Evolutionary conservation across 2,329 filamentous ascomycete genomes (phyloP).

Genomic region (Cercospora sesami): DNA sequence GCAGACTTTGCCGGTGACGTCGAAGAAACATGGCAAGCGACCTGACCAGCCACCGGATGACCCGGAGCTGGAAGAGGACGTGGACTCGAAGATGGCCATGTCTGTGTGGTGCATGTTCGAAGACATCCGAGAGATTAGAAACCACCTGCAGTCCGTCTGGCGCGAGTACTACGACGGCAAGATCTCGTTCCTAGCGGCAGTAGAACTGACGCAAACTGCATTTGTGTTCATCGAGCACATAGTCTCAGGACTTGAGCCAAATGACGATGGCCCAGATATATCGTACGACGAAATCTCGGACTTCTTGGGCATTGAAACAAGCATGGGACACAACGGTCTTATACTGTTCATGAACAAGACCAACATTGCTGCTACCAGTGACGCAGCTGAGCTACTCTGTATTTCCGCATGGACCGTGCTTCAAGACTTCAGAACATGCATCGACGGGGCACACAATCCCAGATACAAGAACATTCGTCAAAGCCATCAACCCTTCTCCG

Average conservation of each 20-base stretch:
- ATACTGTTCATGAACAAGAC: slow-evolving; percentile 1
- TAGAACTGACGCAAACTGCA: not conserved
- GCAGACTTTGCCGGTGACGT: not conserved
- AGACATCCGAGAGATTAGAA: not conserved
- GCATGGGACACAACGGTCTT: not conserved
- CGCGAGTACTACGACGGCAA: not conserved
- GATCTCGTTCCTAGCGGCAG: not conserved
- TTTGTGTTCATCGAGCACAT: not conserved
- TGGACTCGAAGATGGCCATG: not conserved
- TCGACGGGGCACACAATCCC: not conserved
- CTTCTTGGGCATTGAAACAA: not conserved
- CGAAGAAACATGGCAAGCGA: not conserved
- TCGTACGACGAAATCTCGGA: not conserved
- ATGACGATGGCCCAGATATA: not conserved
- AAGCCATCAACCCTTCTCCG: not conserved
- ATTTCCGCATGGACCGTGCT: not conserved
- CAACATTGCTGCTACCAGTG: not conserved
- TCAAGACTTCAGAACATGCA: not conserved
- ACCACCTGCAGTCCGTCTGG: not conserved
- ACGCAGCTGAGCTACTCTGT: not conserved
- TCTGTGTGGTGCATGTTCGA: slow-evolving; percentile 5
- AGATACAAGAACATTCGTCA: not conserved
- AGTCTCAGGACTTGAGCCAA: not conserved
- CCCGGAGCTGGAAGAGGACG: not conserved
- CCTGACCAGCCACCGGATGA: not conserved